These are phyloP conservation scores for Rhizopogon hawkerae DNA, from an alignment of 1,284 basidiomycete species.

Conservation along the genomic window DNA sequence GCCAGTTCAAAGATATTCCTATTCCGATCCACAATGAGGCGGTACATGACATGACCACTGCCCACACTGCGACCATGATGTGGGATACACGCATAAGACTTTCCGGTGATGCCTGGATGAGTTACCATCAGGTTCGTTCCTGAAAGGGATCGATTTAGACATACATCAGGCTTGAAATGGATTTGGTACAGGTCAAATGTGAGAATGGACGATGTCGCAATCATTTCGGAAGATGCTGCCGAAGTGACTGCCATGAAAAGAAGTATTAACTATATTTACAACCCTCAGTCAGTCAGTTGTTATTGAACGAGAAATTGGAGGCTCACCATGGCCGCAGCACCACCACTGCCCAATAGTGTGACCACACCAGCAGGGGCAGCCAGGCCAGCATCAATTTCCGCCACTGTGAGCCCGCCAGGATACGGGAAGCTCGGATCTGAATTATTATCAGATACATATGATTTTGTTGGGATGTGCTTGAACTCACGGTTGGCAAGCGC, in stretches of 20 bases:
- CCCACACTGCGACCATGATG: constrained; percentile 14
- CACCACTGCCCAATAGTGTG: constrained; percentile 25
- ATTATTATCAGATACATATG: neutral
- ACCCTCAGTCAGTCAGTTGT: neutral
- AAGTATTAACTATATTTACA: constrained; percentile 19
- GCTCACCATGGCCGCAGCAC: constrained; percentile 22
- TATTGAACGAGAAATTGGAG: neutral
- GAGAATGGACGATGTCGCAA: constrained; percentile 38
- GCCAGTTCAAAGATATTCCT: constrained; percentile 13
- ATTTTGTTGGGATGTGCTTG: constrained; percentile 1
- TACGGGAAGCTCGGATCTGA: constrained; percentile 12
- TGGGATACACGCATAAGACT: constrained; percentile 13
- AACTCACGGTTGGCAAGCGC: constrained; percentile 18
- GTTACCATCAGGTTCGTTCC: neutral
- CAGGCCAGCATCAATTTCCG: constrained; percentile 24
- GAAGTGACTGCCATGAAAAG: constrained; percentile 38
- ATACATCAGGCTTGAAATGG: constrained; percentile 31
- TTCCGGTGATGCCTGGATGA: constrained; percentile 12
- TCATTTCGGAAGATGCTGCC: constrained; percentile 38
- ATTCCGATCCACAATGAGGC: constrained; percentile 14
- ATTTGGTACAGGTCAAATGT: constrained; percentile 39
- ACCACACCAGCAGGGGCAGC: constrained; percentile 29
- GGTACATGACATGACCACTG: constrained; percentile 13
- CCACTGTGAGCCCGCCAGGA: constrained; percentile 9
- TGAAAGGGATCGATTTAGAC: constrained; percentile 32